phyloP scores from a whole-genome alignment of 2,329 filamentous ascomycete species.

The Colletotrichum eremochloae region DNA sequence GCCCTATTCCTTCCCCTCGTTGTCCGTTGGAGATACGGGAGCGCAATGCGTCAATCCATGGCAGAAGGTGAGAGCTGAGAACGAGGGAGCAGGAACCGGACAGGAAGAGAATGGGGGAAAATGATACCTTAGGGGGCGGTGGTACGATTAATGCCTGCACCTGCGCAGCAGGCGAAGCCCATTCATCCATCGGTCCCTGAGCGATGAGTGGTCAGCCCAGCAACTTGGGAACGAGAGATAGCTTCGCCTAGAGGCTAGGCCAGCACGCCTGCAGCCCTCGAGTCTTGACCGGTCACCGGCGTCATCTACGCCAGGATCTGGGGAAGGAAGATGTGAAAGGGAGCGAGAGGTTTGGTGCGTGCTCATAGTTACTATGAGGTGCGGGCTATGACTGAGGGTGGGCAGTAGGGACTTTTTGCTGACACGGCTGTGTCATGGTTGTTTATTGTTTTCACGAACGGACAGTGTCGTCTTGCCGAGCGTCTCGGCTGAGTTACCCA shows the following conservation, averaged over 20 bases:
- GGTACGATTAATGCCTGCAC: constrained; percentile 41
- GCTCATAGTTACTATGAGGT: not conserved
- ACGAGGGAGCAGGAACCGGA: constrained; percentile 8
- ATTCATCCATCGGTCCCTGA: constrained; percentile 22
- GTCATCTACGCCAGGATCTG: constrained; percentile 32
- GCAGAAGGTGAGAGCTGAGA: not conserved
- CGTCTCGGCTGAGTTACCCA: not conserved
- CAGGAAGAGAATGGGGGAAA: constrained; percentile 2
- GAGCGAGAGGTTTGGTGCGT: not conserved
- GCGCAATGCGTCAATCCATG: not conserved
- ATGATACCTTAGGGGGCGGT: constrained; percentile 17
- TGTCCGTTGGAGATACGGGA: not conserved
- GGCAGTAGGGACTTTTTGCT: not conserved
- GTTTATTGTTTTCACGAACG: not conserved
- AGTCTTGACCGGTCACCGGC: constrained; percentile 26
- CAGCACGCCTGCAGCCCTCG: constrained; percentile 20
- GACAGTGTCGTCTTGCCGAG: not conserved
- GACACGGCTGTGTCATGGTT: not conserved
- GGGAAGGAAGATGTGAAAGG: not conserved
- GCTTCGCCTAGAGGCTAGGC: constrained; percentile 30
- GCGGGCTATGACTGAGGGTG: not conserved
- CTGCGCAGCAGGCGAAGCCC: constrained; percentile 35
- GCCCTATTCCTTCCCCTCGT: not conserved
- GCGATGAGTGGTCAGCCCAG: constrained; percentile 36
- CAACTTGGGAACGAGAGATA: constrained; percentile 40